phyloP scores from a whole-genome alignment of 768 basidiomycete species.

The Xerocomellus amylosporus region DNA sequence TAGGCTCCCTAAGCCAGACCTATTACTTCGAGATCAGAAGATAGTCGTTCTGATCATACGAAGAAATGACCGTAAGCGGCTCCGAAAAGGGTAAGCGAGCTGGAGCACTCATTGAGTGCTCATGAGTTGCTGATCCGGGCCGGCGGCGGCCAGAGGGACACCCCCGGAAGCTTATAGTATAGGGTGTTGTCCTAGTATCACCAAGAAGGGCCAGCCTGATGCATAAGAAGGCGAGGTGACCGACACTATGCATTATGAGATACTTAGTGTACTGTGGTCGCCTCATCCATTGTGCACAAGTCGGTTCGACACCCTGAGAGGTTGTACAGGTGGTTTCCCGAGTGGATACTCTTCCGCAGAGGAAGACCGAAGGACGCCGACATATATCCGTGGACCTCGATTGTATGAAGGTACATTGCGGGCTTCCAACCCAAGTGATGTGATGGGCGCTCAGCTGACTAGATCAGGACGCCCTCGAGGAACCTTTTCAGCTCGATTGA shows the following conservation, averaged over 20 bases:
- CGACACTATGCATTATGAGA: neutral
- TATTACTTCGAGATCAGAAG: no score
- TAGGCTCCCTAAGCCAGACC: no score
- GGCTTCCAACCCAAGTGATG: neutral
- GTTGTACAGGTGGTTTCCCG: neutral
- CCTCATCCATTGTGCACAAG: neutral
- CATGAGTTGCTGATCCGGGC: no score
- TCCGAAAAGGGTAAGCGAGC: neutral
- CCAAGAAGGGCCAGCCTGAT: neutral
- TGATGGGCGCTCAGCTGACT: neutral
- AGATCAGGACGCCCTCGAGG: neutral
- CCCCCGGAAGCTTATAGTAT: no score
- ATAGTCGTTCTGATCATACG: no score
- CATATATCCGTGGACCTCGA: neutral
- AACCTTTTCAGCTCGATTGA: conserved; percentile 14
- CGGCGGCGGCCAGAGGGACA: neutral
- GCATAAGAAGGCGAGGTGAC: neutral
- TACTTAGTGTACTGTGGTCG: neutral
- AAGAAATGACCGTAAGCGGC: no score
- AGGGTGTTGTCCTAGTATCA: no score
- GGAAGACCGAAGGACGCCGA: neutral
- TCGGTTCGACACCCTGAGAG: neutral
- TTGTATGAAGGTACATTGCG: neutral
- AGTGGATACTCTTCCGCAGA: neutral
- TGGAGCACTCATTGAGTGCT: no score